These are phyloP conservation scores for Panaeolus papilionaceus DNA, from an alignment of 768 basidiomycete species.

Conservation along the genomic window DNA sequence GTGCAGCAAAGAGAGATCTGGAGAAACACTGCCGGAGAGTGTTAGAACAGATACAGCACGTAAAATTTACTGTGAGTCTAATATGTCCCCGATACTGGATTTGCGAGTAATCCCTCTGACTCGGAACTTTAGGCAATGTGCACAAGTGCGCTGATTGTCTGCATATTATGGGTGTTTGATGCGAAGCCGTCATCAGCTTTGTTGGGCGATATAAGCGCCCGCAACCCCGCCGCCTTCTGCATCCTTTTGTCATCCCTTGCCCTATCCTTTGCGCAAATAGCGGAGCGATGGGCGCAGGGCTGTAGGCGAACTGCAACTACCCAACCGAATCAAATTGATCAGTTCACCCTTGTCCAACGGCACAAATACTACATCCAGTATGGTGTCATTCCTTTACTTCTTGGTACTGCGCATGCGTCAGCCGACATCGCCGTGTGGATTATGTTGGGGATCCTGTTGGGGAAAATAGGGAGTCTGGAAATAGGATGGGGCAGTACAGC, in stretches of 20 bases:
- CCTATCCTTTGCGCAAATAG: not conserved
- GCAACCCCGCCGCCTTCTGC: not conserved
- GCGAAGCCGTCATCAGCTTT: not conserved
- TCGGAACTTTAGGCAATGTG: not conserved
- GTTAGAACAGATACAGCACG: not conserved
- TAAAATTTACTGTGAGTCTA: not conserved
- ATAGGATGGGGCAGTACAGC: not conserved
- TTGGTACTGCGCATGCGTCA: not conserved
- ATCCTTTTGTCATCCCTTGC: not conserved
- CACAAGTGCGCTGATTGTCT: not conserved
- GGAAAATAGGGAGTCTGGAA: not conserved
- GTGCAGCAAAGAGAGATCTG: not conserved
- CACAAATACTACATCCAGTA: constrained; percentile 1
- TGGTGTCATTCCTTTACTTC: not conserved
- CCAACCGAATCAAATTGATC: not conserved
- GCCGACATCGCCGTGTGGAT: not conserved
- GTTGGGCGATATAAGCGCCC: not conserved
- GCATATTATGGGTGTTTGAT: not conserved
- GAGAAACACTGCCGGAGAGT: not conserved
- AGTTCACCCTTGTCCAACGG: not conserved
- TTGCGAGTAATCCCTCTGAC: not conserved
- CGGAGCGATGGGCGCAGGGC: not conserved
- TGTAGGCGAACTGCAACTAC: not conserved
- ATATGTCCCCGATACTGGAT: no score
- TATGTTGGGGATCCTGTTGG: not conserved